These are phyloP conservation scores for Meyerozyma sp. DNA, from an alignment of 1,139 yeast genomes.

Conservation along the genomic window DNA sequence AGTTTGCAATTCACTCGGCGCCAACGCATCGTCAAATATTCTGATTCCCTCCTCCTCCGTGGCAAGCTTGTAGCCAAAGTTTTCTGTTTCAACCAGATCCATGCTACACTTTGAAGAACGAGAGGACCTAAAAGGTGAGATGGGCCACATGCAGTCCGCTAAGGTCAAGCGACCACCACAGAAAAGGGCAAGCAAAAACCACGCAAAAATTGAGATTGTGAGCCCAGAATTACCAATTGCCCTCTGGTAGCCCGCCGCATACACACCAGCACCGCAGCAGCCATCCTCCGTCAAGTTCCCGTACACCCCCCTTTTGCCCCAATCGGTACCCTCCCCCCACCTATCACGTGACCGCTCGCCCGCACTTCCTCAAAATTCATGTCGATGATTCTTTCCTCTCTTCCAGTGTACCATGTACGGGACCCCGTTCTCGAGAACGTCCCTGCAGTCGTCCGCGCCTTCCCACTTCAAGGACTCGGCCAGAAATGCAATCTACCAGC, in stretches of 20 bases:
- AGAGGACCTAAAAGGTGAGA: neutral
- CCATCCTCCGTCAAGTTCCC: too few species aligned
- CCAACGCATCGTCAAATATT: conserved; percentile 24
- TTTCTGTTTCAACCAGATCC: conserved; percentile 19
- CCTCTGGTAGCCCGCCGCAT: too few species aligned
- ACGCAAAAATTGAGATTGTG: too few species aligned
- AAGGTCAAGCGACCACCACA: too few species aligned
- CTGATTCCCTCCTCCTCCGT: conserved; percentile 21
- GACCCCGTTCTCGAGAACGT: neutral
- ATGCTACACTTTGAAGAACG: conserved; percentile 2
- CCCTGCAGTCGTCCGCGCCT: conserved; percentile 28
- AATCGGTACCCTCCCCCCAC: neutral
- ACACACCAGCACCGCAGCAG: too few species aligned
- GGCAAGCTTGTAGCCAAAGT: conserved; percentile 33
- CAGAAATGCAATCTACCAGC: conserved; percentile 43
- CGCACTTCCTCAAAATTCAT: neutral
- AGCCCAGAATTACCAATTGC: too few species aligned
- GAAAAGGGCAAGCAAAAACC: too few species aligned
- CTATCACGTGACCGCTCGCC: neutral
- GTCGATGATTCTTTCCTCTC: neutral
- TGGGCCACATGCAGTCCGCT: neutral
- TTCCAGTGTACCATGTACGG: neutral
- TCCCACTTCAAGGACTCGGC: conserved; percentile 41
- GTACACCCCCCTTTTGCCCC: too few species aligned
- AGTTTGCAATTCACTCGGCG: conserved; percentile 13